Base-by-base conservation (phyloP, 2,329 filamentous ascomycete species). In the Ophiostoma sp. region DNA sequence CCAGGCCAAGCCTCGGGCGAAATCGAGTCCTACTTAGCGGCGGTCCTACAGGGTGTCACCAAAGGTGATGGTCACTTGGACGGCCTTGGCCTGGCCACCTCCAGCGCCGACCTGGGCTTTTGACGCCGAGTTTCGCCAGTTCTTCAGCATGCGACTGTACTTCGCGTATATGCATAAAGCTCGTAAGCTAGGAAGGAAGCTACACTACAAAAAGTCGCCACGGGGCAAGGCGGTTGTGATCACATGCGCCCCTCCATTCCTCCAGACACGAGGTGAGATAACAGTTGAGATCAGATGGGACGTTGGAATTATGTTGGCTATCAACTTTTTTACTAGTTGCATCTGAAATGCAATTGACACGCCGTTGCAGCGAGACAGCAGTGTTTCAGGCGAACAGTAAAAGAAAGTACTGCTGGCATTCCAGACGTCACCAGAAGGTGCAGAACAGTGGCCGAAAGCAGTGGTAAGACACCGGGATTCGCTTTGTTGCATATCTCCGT, bases 1-100 rank as follows among this genome's bases (percentile, higher is more conserved):
- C 28, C 28, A 19, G 55, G 55, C n/a, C 52, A 71, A 12, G 69
- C 69, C 69, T 71, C 69, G 69, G 69, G 57, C 69, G 28, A 63
- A 63, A 63, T 33, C 19, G 7, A 12, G 19, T 19, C n/a, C 7
- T 15, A 7, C 15, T 28, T 33, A 52, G 42, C 52, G 33, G 57
- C 57, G 31, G 12, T 63, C 31, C 2, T 33, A 19, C 15, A n/a
- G 11, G 61, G 8, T 42, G 42, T 3, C 33, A 9, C 22, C 33
- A 39, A 2, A 17, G 36, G 2, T n/a, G 61, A 19, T 28, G 61
- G 57, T 61, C 31, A 61, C 31, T 61, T 61, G 31, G 36, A 22
- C 57, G 57, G 28, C 57, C 57, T 61, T 61, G 28, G 55, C 55
- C 28, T 9, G n/a, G n/a, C n/a, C n/a, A n/a, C n/a, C n/a, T 8